phyloP scores from a whole-genome alignment of 1,284 basidiomycete genomes.

The Ceratobasidium papillatum region DNA sequence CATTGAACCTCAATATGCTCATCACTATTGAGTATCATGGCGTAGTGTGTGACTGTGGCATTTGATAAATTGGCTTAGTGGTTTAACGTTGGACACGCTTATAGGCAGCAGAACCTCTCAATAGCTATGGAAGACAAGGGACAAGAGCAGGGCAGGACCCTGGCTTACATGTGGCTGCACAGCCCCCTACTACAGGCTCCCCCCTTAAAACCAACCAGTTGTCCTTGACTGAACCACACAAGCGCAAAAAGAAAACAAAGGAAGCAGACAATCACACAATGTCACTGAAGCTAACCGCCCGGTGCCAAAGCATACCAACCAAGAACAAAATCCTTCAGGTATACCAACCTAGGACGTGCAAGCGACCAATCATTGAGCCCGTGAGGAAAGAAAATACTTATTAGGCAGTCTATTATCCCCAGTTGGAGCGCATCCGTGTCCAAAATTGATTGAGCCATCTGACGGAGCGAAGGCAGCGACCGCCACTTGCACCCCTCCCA shows the following conservation, averaged over 20 bases:
- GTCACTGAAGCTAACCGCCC: background rate
- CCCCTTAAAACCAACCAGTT: too few relatives aligned
- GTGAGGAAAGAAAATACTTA: background rate
- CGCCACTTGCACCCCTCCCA: background rate
- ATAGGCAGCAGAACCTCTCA: too few relatives aligned
- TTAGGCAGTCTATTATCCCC: background rate
- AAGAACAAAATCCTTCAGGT: background rate
- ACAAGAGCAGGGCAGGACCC: too few relatives aligned
- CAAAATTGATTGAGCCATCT: background rate
- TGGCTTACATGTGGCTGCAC: too few relatives aligned
- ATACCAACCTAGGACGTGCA: background rate
- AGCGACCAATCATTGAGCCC: background rate
- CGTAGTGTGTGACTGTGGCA: too few relatives aligned
- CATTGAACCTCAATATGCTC: too few relatives aligned
- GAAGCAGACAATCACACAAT: background rate
- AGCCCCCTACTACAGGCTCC: too few relatives aligned
- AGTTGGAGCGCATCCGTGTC: background rate
- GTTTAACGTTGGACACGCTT: too few relatives aligned
- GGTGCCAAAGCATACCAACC: conserved; percentile 3
- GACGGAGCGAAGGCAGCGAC: background rate
- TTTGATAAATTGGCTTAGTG: too few relatives aligned
- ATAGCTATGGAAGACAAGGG: too few relatives aligned
- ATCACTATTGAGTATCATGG: too few relatives aligned
- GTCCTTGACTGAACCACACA: too few relatives aligned
- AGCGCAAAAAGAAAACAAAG: background rate